These are phyloP conservation scores for Alloteropsis semialata DNA, from an alignment of 176 grass and related monocot species.

Conservation along the genomic window DNA sequence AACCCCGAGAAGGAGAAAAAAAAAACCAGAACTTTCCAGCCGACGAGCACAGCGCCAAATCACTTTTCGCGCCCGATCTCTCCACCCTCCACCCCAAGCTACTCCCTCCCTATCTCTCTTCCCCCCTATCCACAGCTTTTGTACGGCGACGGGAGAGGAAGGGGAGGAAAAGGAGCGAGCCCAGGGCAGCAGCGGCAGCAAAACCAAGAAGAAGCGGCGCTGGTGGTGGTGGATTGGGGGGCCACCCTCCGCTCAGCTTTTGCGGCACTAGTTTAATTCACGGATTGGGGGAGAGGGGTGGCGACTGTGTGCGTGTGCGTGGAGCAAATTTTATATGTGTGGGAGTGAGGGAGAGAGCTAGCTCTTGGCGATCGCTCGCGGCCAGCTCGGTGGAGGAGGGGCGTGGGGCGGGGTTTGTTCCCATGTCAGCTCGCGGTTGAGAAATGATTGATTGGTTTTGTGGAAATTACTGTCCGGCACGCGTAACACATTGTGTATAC, in stretches of 20 bases:
- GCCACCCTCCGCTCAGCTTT: constrained; percentile 13
- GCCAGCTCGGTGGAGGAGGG: not conserved
- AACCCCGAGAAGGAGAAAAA: not conserved
- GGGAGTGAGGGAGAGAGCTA: constrained; percentile 28
- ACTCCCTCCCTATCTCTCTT: not conserved
- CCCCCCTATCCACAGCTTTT: constrained; percentile 9
- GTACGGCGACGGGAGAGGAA: constrained; percentile 12
- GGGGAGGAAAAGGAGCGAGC: not conserved
- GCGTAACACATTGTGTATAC: not conserved
- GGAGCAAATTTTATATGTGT: constrained; percentile 46
- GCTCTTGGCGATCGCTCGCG: not conserved
- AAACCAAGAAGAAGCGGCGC: constrained; percentile 18
- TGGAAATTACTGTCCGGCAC: not conserved
- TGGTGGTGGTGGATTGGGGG: not conserved
- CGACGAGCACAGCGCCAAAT: not conserved
- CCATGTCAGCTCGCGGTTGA: no score
- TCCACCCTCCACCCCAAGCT: constrained; percentile 18
- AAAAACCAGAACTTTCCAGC: constrained; percentile 38
- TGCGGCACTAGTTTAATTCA: constrained; percentile 25
- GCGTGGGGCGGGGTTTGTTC: no score
- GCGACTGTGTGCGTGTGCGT: constrained; percentile 37
- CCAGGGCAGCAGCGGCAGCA: not conserved
- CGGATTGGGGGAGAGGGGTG: not conserved
- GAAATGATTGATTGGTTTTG: not conserved
- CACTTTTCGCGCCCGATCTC: constrained; percentile 21